Percentiles rank a stretch among this genome's conserved stretches.
These are phyloP conservation scores for Saccharomycopsis lassenensis DNA, from an alignment of 805 yeast species.

Conservation along the genomic window DNA sequence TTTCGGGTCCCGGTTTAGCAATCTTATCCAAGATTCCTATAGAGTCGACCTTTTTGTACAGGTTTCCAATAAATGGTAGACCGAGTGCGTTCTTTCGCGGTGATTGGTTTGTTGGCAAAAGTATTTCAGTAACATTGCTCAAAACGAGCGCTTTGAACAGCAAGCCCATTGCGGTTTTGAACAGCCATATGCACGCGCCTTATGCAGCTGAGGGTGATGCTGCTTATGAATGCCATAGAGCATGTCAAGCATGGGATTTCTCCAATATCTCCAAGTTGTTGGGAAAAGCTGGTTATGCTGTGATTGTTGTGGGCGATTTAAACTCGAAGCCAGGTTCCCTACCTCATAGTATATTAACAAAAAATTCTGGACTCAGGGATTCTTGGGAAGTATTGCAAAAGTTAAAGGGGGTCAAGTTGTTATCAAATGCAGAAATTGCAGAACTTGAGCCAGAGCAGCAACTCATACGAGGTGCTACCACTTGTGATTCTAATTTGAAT, in stretches of 20 bases:
- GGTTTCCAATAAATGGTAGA: slow-evolving; percentile 88
- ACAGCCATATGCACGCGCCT: slow-evolving; percentile 97
- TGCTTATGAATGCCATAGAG: slow-evolving; percentile 78
- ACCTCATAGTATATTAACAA: slow-evolving; percentile 63
- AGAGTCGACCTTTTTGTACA: slow-evolving; percentile 60
- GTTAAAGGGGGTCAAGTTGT: slow-evolving; percentile 7
- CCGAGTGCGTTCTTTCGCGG: slow-evolving; percentile 92
- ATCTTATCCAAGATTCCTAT: slow-evolving; percentile 79
- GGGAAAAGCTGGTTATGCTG: slow-evolving; percentile 67
- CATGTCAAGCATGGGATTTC: slow-evolving; percentile 96
- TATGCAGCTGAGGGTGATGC: slow-evolving; percentile 77
- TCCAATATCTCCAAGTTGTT: slow-evolving; percentile 53
- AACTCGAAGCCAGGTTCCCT: slow-evolving; percentile 82
- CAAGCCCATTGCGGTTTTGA: slow-evolving; percentile 63
- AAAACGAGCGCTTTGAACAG: slow-evolving; percentile 36
- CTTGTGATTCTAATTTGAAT: slow-evolving; percentile 81
- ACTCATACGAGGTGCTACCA: slow-evolving; percentile 63
- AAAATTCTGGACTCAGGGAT: slow-evolving; percentile 59
- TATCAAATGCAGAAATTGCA: slow-evolving; percentile 29
- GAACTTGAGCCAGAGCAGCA: slow-evolving; percentile 48
- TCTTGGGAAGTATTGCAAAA: slow-evolving; percentile 59
- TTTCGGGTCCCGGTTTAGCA: slow-evolving; percentile 90
- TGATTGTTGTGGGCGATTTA: slow-evolving; percentile 85
- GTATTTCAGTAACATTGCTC: slow-evolving; percentile 65
- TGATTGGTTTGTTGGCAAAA: slow-evolving; percentile 95